Base-by-base conservation (phyloP, 2,329 filamentous ascomycete genomes). In the Ceratocystis harringtonii region DNA sequence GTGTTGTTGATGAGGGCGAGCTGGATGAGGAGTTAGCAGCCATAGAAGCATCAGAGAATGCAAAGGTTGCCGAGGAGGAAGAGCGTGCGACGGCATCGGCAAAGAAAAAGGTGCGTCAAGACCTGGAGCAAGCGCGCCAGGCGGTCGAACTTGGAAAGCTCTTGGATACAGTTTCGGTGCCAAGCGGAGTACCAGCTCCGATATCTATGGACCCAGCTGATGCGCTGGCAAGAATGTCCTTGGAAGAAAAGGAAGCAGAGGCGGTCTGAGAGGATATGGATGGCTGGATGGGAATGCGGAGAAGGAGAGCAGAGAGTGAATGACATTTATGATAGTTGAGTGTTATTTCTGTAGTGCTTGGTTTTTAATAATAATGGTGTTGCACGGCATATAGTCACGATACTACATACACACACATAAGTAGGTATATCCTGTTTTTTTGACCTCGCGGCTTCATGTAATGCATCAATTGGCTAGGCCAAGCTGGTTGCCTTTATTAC, bases 1-100 rank as follows among this genome's bases (percentile, higher is more conserved):
- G 70, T 50, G 74, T 74, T 0, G 78, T 95, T 41, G 90, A 96
- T 73, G 92, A 96, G 72, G 80, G 72, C 22, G 92, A 95, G 73
- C 84, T 97, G 65, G 91, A 96, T 70, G 88, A 92, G 68, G 92
- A 96, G 76, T 80, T 97, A 60, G 87, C 88, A 69, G 85, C 80
- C 2, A 77, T 99, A 76, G 85, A 92, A 75, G 77, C 73, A 43
- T 79, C 83, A 69, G 81, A 84, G 70, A 75, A 72, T 69, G 77
- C 78, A 71, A 81, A 82, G 71, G 79, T 83, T 66, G 32, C 17
- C 7, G 50, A 61, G 50, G 77, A 78, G 67, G 76, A 77, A 67
- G 75, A 74, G 45, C 79, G 77, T 30, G 74, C 73, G 52, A 75
- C 73, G 68, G 76, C 77, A 69, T 76, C 76, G 55, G 68, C 70